Conservation (phyloP, 768 basidiomycete genomes). For the Trametes meyenii region DNA sequence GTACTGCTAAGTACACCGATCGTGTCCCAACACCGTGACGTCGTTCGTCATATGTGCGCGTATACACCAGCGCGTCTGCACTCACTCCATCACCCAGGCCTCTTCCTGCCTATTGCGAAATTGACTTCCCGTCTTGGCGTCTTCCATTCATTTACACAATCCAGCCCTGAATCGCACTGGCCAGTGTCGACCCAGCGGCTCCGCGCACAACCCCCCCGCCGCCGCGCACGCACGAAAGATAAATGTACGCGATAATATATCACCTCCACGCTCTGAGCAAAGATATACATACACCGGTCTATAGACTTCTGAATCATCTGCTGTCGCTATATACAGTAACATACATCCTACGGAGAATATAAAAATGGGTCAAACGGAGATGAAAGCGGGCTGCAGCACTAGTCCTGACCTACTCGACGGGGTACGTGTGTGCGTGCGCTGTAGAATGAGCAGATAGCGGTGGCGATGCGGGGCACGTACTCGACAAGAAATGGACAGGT, state of each 20-base stretch:
- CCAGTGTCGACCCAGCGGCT: too few species aligned
- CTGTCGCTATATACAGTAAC: slow-evolving; percentile 9
- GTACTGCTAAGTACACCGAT: too few species aligned
- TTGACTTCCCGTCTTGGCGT: slow-evolving; percentile 1
- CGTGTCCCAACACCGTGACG: neutral
- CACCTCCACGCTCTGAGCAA: neutral
- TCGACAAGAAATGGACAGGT: neutral
- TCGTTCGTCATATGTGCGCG: neutral
- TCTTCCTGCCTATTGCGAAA: slow-evolving; percentile 10
- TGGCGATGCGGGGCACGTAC: too few species aligned
- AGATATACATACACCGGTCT: slow-evolving; percentile 10
- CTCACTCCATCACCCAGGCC: slow-evolving; percentile 10
- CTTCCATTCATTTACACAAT: too few species aligned
- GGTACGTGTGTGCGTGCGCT: neutral
- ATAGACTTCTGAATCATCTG: neutral
- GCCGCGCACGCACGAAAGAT: neutral
- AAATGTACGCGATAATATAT: neutral
- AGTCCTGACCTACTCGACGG: too few species aligned
- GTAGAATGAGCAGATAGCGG: neutral
- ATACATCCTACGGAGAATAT: slow-evolving; percentile 3
- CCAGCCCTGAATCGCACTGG: too few species aligned
- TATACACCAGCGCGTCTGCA: neutral
- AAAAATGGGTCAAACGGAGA: neutral
- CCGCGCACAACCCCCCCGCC: neutral
- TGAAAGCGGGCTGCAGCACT: neutral